Evolutionary conservation across 2,329 filamentous ascomycete genomes (phyloP), one percentile per base, ranked within the genome.

Genomic region (Ilyonectria sp.): DNA sequence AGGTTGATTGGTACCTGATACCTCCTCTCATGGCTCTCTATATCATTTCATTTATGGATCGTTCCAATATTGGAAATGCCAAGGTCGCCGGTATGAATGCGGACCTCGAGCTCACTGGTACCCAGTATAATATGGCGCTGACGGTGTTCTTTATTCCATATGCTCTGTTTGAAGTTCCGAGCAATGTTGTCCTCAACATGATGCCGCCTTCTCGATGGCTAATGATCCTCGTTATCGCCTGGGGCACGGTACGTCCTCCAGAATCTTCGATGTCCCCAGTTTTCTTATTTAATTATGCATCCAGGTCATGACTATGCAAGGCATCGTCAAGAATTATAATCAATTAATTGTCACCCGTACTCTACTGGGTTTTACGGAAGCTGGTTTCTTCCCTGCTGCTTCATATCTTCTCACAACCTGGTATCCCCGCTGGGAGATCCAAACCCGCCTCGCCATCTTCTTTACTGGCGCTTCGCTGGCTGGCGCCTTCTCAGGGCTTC

Each of bases 111-210:
- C 69, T 77, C 54, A 63, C 55, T 1, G 49, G 46, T 0, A 82
- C 83, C n/a, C 84, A 91, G 74, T 93, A 92, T 78, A 92, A 92
- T 75, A 82, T 80, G 60, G 79, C 78, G 0, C 73, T 86, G 4
- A 82, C 83, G 0, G 77, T 85, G 6, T 72, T 72, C 56, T 26
- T 47, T 3, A 19, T 71, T 15, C 13, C 67, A n/a, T 70, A 70
- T 6, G 63, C 63, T 0, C 2, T 70, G 4, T 70, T 70, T 4
- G 69, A 70, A 10, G 69, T 70, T 4, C 69, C 69, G 0, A 68
- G 64, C 2, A 70, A 70, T 1, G 65, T 70, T 5, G 17, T 67
- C 2, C 69, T 69, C 37, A 69, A 69, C 5, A 55, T 49, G 1
- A 40, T 69, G 15, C 53, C 57, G 0, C 67, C 67, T 0, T 69